phyloP scores from a whole-genome alignment of 208 protist genomes.

The Lotmaria passim region DNA sequence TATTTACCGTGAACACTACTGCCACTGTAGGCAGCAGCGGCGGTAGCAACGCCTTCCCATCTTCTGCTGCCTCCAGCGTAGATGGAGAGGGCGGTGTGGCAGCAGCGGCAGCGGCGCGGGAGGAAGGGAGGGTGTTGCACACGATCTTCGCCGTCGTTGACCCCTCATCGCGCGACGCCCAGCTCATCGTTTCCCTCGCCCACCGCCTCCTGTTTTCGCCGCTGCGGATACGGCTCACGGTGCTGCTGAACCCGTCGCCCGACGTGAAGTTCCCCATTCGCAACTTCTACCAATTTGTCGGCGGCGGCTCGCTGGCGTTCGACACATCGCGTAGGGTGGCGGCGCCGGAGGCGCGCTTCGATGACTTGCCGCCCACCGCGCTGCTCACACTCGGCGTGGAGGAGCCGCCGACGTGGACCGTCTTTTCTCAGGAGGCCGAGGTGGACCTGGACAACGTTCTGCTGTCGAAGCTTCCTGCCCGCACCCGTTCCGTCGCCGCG shows the following conservation, averaged over 20 bases:
- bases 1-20: conserved; percentile 22
- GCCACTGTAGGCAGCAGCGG: no score
- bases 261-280: conserved; percentile 84
- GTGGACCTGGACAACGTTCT: conserved; percentile 97
- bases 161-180: conserved; percentile 84
- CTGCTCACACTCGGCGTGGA: conserved; percentile 88
- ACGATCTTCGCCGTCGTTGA: conserved; percentile 84
- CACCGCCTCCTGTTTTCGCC: conserved; percentile 48
- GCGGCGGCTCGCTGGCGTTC: conserved; percentile 65
- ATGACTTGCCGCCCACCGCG: conserved; percentile 49
- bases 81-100: no score
- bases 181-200: conserved; percentile 87
- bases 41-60: no score
- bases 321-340: conserved; percentile 65
- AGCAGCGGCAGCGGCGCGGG: neutral
- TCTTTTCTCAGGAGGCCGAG: conserved; percentile 73
- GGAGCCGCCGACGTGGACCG: conserved; percentile 89
- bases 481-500: conserved; percentile 54
- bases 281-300: conserved; percentile 92
- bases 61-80: no score
- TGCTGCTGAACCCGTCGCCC: conserved; percentile 75
- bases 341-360: conserved; percentile 59
- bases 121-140: conserved; percentile 25
- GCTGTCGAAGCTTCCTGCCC: conserved; percentile 66
- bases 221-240: conserved; percentile 56